These are phyloP conservation scores for Melampsora americana DNA, from an alignment of 1,284 basidiomycete genomes.

Conservation along the genomic window DNA sequence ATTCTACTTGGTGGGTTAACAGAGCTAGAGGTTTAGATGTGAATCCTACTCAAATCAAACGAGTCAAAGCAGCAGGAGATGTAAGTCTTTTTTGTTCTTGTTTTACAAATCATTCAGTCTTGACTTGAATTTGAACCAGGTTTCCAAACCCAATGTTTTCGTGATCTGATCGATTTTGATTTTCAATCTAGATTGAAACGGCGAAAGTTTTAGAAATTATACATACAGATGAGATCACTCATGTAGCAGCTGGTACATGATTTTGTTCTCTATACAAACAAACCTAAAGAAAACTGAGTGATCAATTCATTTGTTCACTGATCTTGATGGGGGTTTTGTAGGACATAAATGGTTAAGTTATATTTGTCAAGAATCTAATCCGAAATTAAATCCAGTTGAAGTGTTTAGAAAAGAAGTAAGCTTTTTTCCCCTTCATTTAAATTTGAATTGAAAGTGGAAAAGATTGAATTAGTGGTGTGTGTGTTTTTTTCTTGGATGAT, in stretches of 20 bases:
- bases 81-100: slow-evolving; percentile 16
- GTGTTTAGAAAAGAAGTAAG: slow-evolving; percentile 51
- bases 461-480: too few relatives aligned
- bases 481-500: too few relatives aligned
- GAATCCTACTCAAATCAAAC: slow-evolving; percentile 42
- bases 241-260: slow-evolving; percentile 48
- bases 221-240: slow-evolving; percentile 53
- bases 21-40: slow-evolving; percentile 54
- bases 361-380: slow-evolving; percentile 49
- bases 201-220: slow-evolving; percentile 45
- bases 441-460: too few relatives aligned
- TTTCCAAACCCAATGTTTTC: too few relatives aligned
- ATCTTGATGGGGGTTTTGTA: background rate
- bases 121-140: too few relatives aligned
- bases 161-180: too few relatives aligned
- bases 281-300: too few relatives aligned
- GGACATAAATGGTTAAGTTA: slow-evolving; percentile 54
- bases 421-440: too few relatives aligned
- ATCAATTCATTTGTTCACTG: too few relatives aligned
- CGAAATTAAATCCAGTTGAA: slow-evolving; percentile 49
- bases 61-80: slow-evolving; percentile 36
- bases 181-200: slow-evolving; percentile 27
- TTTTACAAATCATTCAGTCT: too few relatives aligned
- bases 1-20: too few relatives aligned
- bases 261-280: background rate